phyloP scores from a whole-genome alignment of 2,329 filamentous ascomycete species.

The Thelonectria discophora region DNA sequence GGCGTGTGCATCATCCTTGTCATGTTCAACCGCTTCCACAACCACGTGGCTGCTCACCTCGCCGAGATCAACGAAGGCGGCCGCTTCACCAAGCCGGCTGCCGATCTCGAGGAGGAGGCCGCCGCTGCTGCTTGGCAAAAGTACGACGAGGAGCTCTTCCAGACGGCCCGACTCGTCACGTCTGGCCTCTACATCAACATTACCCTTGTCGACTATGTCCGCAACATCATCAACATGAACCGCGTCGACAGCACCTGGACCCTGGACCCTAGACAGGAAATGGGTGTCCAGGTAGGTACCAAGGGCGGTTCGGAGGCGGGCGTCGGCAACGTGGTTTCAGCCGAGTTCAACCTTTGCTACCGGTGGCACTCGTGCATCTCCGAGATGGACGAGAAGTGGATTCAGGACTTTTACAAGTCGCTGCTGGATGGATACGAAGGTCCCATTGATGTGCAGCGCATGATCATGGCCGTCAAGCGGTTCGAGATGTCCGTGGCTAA shows the following conservation, averaged over 20 bases:
- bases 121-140: constrained; percentile 67
- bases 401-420: constrained; percentile 71
- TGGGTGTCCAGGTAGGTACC: constrained; percentile 63
- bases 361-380: constrained; percentile 85
- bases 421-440: constrained; percentile 66
- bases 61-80: constrained; percentile 86
- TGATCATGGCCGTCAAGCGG: constrained; percentile 69
- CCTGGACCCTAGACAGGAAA: constrained; percentile 77
- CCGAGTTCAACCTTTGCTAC: constrained; percentile 90
- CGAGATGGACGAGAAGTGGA: constrained; percentile 81
- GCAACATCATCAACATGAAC: constrained; percentile 74
- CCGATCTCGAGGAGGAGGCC: constrained; percentile 59
- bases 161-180: constrained; percentile 79
- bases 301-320: constrained; percentile 71
- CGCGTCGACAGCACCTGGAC: constrained; percentile 77
- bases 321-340: constrained; percentile 83
- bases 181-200: constrained; percentile 83
- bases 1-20: constrained; percentile 76
- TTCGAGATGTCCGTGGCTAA: constrained; percentile 68
- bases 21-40: constrained; percentile 89
- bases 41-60: constrained; percentile 81
- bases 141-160: constrained; percentile 81
- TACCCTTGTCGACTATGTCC: constrained; percentile 79
- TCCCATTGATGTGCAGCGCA: constrained; percentile 65
- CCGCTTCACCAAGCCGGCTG: constrained; percentile 74